Evolutionary conservation across 1,284 basidiomycete species (phyloP).

Genomic region (Ganoderma lucidum): DNA sequence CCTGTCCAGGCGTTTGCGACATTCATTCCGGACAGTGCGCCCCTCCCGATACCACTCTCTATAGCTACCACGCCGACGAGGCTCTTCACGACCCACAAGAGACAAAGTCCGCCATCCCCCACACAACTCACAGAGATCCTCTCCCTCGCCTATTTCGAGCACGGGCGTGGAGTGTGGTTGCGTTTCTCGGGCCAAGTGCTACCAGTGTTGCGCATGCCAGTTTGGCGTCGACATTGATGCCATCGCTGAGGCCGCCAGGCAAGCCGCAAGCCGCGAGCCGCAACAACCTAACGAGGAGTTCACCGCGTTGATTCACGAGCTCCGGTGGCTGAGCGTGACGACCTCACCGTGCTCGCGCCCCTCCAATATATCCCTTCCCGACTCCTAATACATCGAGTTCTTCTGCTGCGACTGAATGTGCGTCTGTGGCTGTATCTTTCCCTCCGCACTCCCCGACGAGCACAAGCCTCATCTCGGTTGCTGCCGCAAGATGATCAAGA

Average conservation of each 20-base stretch:
- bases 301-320: conserved; percentile 53
- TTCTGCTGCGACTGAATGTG: conserved; percentile 51
- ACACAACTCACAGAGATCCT: conserved; percentile 53
- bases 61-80: too few relatives aligned
- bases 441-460: conserved; percentile 53
- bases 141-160: conserved; percentile 59
- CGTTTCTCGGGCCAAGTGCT: conserved; percentile 55
- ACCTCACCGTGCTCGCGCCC: conserved; percentile 59
- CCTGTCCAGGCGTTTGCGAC: too few relatives aligned
- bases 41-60: too few relatives aligned
- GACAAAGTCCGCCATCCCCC: conserved; percentile 57
- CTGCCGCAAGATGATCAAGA: conserved; percentile 55
- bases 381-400: conserved; percentile 55
- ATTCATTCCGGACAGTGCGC: too few relatives aligned
- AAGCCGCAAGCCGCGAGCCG: conserved; percentile 57
- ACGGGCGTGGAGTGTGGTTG: conserved; percentile 62
- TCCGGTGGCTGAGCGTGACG: conserved; percentile 47
- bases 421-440: conserved; percentile 61
- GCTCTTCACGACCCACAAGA: too few relatives aligned
- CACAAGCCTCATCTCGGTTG: conserved; percentile 54
- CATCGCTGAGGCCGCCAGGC: conserved; percentile 51
- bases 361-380: conserved; percentile 67
- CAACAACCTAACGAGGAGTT: conserved; percentile 53
- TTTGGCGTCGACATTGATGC: conserved; percentile 50
- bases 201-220: conserved; percentile 50